phyloP scores from a whole-genome alignment of 2,329 filamentous ascomycete genomes.

The Colletotrichum cuscutae region DNA sequence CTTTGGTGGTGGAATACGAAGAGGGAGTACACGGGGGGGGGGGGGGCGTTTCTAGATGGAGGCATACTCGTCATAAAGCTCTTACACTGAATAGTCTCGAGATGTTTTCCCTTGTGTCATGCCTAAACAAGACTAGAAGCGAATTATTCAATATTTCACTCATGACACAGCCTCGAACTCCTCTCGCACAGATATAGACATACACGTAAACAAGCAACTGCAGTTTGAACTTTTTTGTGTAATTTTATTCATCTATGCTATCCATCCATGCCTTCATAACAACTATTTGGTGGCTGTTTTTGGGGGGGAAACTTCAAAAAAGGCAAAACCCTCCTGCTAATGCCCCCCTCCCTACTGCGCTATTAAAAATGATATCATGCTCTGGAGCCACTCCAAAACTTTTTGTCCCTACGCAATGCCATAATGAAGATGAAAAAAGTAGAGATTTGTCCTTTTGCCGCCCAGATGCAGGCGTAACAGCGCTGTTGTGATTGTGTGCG shows the following conservation, averaged over 20 bases:
- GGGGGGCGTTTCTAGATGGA: conserved; percentile 2
- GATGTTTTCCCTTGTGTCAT: not conserved
- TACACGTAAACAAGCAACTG: not conserved
- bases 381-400: not conserved
- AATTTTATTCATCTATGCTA: not conserved
- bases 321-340: not conserved
- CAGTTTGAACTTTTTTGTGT: not conserved
- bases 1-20: not conserved
- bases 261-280: not conserved
- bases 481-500: conserved; percentile 10
- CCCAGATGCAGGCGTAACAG: not conserved
- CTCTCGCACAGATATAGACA: not conserved
- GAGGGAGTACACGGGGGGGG: not conserved
- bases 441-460: conserved; percentile 23
- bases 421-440: not conserved
- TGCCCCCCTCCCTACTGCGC: not conserved
- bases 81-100: not conserved
- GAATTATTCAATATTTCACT: not conserved
- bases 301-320: not conserved
- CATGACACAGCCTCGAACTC: not conserved
- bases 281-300: not conserved
- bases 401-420: conserved; percentile 19
- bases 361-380: conserved; percentile 22
- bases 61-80: not conserved
- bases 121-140: conserved; percentile 2